phyloP scores from a whole-genome alignment of 2,329 filamentous ascomycete species.

The Escovopsis sp. region DNA sequence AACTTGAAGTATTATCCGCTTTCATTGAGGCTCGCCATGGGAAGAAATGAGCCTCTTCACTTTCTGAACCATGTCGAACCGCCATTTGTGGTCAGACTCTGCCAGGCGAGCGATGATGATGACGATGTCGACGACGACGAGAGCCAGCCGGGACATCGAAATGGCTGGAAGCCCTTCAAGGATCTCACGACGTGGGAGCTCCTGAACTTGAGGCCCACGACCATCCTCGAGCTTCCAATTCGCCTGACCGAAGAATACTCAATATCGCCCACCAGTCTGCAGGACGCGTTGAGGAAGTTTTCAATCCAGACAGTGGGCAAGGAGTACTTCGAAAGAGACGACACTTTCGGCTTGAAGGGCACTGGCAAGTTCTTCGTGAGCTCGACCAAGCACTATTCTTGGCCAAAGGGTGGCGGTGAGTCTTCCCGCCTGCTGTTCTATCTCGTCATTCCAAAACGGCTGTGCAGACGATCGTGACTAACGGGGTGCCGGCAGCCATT shows the following conservation, averaged over 20 bases:
- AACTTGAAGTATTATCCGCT: slow-evolving; percentile 34
- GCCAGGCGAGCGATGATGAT: slow-evolving; percentile 12
- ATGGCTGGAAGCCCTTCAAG: slow-evolving; percentile 18
- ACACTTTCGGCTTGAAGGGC: slow-evolving; percentile 3
- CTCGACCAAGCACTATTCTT: slow-evolving; percentile 32
- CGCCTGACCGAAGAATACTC: slow-evolving; percentile 21
- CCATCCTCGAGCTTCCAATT: slow-evolving; percentile 26
- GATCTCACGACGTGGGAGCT: slow-evolving; percentile 27
- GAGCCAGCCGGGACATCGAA: too few relatives aligned
- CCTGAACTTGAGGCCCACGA: slow-evolving; percentile 26
- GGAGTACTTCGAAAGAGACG: slow-evolving; percentile 21
- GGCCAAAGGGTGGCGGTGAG: slow-evolving; percentile 32
- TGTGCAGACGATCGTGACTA: too few relatives aligned
- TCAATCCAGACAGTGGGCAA: slow-evolving; percentile 27
- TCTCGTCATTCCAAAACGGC: not conserved
- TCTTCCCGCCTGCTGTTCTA: not conserved
- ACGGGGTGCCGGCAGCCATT: slow-evolving; percentile 18
- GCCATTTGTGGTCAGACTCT: slow-evolving; percentile 20
- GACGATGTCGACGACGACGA: too few relatives aligned
- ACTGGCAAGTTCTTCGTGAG: slow-evolving; percentile 22
- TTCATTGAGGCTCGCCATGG: slow-evolving; percentile 18
- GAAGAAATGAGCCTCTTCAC: slow-evolving; percentile 20
- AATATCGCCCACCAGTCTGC: slow-evolving; percentile 23
- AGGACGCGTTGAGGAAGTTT: slow-evolving; percentile 9
- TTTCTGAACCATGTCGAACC: slow-evolving; percentile 19